Evolutionary conservation across 2,329 filamentous ascomycete species (phyloP).

Genomic region (Botrytis tulipae): DNA sequence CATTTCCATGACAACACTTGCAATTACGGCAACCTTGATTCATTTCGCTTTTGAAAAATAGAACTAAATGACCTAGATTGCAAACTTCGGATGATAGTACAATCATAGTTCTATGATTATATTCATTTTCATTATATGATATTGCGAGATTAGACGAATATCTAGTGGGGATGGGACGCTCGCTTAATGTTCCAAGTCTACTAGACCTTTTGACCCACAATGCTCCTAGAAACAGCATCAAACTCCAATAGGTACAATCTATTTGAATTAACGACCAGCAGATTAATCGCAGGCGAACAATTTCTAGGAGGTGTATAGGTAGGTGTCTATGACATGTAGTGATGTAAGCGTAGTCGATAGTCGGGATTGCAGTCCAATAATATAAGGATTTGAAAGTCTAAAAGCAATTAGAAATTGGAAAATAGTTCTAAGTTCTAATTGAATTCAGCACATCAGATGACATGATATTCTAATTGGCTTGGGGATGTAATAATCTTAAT

Average conservation of each 20-base stretch:
- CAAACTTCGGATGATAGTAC: not conserved
- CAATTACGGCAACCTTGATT: not conserved
- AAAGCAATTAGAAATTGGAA: too few relatives aligned
- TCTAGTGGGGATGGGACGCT: not conserved
- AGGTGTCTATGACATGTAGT: not conserved
- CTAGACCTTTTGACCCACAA: not conserved
- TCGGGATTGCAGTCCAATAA: too few relatives aligned
- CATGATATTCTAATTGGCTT: too few relatives aligned
- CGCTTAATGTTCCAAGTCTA: not conserved
- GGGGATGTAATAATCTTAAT: too few relatives aligned
- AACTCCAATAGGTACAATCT: not conserved
- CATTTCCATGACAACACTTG: not conserved
- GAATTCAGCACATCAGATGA: too few relatives aligned
- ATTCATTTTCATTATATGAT: too few relatives aligned
- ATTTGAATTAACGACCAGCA: not conserved
- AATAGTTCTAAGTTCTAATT: too few relatives aligned
- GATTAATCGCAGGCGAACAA: not conserved
- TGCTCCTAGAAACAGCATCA: not conserved
- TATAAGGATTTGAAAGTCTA: too few relatives aligned
- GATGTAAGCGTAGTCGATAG: too few relatives aligned
- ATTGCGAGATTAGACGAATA: conserved; percentile 3
- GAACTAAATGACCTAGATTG: not conserved
- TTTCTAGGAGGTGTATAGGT: not conserved
- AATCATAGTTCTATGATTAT: not conserved
- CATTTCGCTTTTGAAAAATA: not conserved